These are phyloP conservation scores for Botrytis hyacinthi DNA, from an alignment of 2,329 filamentous ascomycete species.

Conservation along the genomic window DNA sequence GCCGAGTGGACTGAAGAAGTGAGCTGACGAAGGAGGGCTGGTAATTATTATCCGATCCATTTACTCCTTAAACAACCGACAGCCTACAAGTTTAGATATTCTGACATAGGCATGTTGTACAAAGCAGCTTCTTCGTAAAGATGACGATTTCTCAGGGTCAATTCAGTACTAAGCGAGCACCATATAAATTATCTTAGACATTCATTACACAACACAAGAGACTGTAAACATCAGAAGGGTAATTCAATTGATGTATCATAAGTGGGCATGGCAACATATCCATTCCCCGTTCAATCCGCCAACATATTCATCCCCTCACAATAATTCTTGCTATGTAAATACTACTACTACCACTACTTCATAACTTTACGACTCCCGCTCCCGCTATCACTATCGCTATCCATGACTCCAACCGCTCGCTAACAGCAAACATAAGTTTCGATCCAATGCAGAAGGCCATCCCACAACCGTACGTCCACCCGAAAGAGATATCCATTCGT, in stretches of 20 bases:
- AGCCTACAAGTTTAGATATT: not conserved
- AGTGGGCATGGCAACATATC: not conserved
- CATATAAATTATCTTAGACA: not conserved
- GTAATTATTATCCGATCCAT: not conserved
- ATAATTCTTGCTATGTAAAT: constrained; percentile 8
- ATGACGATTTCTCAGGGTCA: not conserved
- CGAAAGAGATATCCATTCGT: constrained; percentile 10
- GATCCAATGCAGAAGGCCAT: constrained; percentile 14
- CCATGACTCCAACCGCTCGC: constrained; percentile 10
- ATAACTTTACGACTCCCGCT: not conserved
- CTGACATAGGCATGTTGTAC: not conserved
- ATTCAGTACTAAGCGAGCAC: not conserved
- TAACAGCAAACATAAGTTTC: constrained; percentile 15
- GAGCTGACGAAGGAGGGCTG: not conserved
- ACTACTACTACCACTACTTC: not conserved
- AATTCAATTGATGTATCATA: constrained; percentile 15
- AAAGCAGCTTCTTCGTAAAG: not conserved
- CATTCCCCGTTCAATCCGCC: not conserved
- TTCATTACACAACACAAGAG: not conserved
- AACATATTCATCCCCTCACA: not conserved
- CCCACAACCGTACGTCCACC: not conserved
- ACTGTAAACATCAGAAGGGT: not conserved
- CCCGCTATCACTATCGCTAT: not conserved
- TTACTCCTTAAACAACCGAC: not conserved
- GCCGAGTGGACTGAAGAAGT: not conserved